phyloP scores from a whole-genome alignment of 176 grass and related monocot genomes.

The Ensete glaucum region DNA sequence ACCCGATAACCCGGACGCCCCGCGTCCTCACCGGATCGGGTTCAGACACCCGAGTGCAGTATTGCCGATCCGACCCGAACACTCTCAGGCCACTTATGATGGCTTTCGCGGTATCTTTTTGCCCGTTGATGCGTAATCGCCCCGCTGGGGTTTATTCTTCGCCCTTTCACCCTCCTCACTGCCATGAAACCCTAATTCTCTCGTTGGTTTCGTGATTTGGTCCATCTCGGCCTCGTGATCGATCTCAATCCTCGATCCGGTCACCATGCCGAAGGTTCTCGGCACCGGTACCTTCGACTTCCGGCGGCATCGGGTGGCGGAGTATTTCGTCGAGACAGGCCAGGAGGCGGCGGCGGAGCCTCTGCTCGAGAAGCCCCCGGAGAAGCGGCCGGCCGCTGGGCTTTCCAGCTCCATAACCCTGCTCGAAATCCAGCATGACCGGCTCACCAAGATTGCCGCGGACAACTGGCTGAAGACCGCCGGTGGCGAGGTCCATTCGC shows the following conservation, averaged over 20 bases:
- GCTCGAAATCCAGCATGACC: conserved; percentile 85
- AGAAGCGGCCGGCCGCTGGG: conserved; percentile 22
- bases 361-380: conserved; percentile 27
- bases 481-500: not conserved
- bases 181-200: not conserved
- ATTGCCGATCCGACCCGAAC: not conserved
- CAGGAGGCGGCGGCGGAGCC: not conserved
- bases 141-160: conserved; percentile 6
- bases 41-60: no score
- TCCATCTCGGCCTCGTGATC: not conserved
- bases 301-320: conserved; percentile 78
- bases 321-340: conserved; percentile 49
- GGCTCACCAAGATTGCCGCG: conserved; percentile 56
- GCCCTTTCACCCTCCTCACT: not conserved
- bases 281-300: conserved; percentile 90
- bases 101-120: not conserved
- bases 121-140: not conserved
- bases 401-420: conserved; percentile 47
- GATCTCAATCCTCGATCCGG: not conserved
- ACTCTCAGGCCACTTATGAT: not conserved
- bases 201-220: not conserved
- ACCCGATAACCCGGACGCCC: no score
- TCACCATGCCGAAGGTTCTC: conserved; percentile 84
- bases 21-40: no score
- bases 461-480: conserved; percentile 53